Evolutionary conservation across 805 yeast species (phyloP), one percentile per base, ranked within the genome.

Genomic region (Grigorovia transvaalensis): DNA sequence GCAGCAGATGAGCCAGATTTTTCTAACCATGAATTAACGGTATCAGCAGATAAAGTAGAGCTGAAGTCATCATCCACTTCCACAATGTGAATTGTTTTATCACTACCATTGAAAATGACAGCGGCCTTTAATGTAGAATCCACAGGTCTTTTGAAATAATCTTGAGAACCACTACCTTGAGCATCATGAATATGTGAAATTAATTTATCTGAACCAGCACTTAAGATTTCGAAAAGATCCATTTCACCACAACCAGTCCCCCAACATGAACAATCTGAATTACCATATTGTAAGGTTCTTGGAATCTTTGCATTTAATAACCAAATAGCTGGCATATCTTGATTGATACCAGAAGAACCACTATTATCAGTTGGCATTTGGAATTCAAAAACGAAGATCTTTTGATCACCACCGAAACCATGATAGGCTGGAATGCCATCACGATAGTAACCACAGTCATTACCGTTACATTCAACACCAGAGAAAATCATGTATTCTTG

Each of bases 251-350:
- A 93, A 56, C 98, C 98, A 51, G 95, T 78, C 50, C 79, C 63
- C 99, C 99, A 93, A 79, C 99, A 93, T 41, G 97, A 88, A 77
- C 98, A 93, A 19, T 78, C 67, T 27, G 82, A 68, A 54, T 74
- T 74, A 69, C 97, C 97, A 73, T 93, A 93, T 74, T 93, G 98
- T 64, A 83, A 73, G 59, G 97, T 90, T 78, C 99, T 88, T 73
- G 99, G 96, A 66, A 90, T 84, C 76, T 87, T 86, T 56, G 96
- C 96, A 70, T 90, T 90, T 69, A 90, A 80, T 70, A 90, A 75
- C 98, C 98, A 90, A 62, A 90, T 79, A 56, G 99, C 98, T 59
- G 99, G 99, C 98, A 93, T 91, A 71, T 93, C 97, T 64, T 77
- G 77, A 77, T 90, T 89, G 52, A 4, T n/a, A n/a, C n/a, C n/a